Evolutionary conservation across 352 stramenopile genomes (phyloP).

Genomic region (Globisporangium nagaii): DNA sequence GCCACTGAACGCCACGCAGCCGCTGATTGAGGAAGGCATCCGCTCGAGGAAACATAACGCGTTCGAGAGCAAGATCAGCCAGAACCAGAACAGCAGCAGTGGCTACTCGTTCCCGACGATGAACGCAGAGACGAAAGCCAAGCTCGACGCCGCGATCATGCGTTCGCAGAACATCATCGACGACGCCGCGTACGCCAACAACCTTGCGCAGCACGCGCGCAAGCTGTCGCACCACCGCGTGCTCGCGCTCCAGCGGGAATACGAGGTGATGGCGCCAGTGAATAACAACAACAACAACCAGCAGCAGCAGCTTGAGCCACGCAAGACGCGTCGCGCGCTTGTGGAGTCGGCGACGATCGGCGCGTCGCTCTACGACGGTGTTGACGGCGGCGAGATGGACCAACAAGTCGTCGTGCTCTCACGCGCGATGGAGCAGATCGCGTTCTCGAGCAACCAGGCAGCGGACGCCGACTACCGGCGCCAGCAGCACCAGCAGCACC

Average conservation of each 20-base stretch:
- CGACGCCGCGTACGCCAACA: constrained; percentile 52
- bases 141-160: constrained; percentile 45
- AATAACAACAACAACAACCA: constrained; percentile 18
- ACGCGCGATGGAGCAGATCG: constrained; percentile 1
- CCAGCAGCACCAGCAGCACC: constrained; percentile 10
- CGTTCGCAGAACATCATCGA: constrained; percentile 57
- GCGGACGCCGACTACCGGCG: not conserved
- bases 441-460: constrained; percentile 1
- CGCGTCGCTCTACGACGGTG: not conserved
- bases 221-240: constrained; percentile 65
- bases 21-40: constrained; percentile 12
- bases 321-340: not conserved
- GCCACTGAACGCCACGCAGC: constrained; percentile 10
- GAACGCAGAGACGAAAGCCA: constrained; percentile 19
- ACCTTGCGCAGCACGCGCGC: constrained; percentile 64
- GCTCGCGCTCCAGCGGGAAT: constrained; percentile 55
- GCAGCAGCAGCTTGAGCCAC: constrained; percentile 15
- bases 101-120: constrained; percentile 8
- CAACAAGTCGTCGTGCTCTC: constrained; percentile 12
- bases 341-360: not conserved
- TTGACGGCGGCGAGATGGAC: not conserved
- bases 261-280: constrained; percentile 31
- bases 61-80: constrained; percentile 17
- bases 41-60: constrained; percentile 16
- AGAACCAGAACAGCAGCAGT: not conserved